Evolutionary conservation across 768 basidiomycete genomes (phyloP).

Genomic region (Mycena haematopus): DNA sequence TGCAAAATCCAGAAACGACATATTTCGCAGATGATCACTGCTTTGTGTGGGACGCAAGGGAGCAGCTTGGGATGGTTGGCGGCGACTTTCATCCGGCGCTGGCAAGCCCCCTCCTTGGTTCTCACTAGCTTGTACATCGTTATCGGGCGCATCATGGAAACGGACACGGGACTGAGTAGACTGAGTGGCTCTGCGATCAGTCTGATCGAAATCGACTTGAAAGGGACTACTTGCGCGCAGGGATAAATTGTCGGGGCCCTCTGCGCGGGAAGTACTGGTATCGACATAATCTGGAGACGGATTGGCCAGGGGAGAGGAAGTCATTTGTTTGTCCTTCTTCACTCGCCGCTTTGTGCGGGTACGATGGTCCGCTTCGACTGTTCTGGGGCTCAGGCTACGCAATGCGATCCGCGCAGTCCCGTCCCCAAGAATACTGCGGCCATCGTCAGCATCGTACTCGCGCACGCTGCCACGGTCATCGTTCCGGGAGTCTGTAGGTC

Average conservation of each 20-base stretch:
- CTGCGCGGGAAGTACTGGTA: conserved; percentile 12
- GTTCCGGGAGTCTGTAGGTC: conserved; percentile 15
- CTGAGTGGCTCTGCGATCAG: conserved; percentile 22
- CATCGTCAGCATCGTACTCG: conserved; percentile 37
- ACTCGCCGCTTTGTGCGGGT: conserved; percentile 14
- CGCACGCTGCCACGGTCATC: conserved; percentile 36
- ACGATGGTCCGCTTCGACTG: conserved; percentile 37
- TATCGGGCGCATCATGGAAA: conserved; percentile 23
- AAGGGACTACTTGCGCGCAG: conserved; percentile 55
- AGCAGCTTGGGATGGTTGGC: conserved; percentile 10
- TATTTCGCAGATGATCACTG: conserved; percentile 25
- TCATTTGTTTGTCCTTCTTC: conserved; percentile 6
- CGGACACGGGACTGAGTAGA: conserved; percentile 39
- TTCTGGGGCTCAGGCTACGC: conserved; percentile 53
- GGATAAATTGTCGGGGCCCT: conserved; percentile 35
- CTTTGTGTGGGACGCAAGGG: conserved; percentile 36
- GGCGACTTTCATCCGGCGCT: neutral
- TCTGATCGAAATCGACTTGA: conserved; percentile 45
- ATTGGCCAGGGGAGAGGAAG: conserved; percentile 18
- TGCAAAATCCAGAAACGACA: conserved; percentile 49
- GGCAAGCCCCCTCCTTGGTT: conserved; percentile 8
- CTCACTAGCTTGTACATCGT: neutral
- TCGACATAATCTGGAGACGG: neutral
- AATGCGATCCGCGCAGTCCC: conserved; percentile 47
- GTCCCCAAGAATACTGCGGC: conserved; percentile 37